Base-by-base conservation (phyloP, 2,329 filamentous ascomycete species). In the Pseudocercospora fijiensis region DNA sequence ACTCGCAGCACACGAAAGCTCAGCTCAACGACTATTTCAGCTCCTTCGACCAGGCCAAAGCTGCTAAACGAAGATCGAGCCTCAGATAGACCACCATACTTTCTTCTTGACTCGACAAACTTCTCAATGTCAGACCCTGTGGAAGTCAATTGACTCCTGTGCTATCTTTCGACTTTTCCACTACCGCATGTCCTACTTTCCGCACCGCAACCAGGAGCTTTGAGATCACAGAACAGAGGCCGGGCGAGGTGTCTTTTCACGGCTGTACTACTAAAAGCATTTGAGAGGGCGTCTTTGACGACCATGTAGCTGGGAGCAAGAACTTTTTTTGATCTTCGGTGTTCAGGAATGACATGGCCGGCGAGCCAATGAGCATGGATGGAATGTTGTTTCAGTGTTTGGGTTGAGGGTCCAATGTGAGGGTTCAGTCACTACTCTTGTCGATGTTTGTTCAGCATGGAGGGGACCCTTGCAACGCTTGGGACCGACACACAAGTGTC, bases 11-110 rank as follows among this genome's bases (percentile, higher is more conserved):
- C 77, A 88, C 91, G 27, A 88, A 87, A 73, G 88, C 86, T 77
- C 92, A 96, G 76, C 85, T 97, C 47, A 88, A 89, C 75, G 89
- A 90, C 70, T 97, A 97, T 78, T 90, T 91, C 69, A 90, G 90
- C 74, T 92, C 90, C 1, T 96, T 97, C 76, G 93, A 97, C 78
- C 90, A 92, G 69, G 88, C 90, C 63, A 85, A 91, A 79, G 87
- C 80, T 84, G 74, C 77, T 61, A 81, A 80, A 75, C 77, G 80
- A 74, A 73, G 78, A 63, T 75, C 73, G 20, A 73, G 70, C 62
- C 57, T 67, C 53, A 66, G 71, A 60, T 72, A 64, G 67, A 47
- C 57, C 22, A 58, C 57, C 20, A 27, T 51, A 37, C 24, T 53
- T 57, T 53, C 8, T 37, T 13, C 18, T n/a, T 24, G 37, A 47